Conservation (phyloP, 2,329 filamentous ascomycete species). For the Colletotrichum aenigma region DNA sequence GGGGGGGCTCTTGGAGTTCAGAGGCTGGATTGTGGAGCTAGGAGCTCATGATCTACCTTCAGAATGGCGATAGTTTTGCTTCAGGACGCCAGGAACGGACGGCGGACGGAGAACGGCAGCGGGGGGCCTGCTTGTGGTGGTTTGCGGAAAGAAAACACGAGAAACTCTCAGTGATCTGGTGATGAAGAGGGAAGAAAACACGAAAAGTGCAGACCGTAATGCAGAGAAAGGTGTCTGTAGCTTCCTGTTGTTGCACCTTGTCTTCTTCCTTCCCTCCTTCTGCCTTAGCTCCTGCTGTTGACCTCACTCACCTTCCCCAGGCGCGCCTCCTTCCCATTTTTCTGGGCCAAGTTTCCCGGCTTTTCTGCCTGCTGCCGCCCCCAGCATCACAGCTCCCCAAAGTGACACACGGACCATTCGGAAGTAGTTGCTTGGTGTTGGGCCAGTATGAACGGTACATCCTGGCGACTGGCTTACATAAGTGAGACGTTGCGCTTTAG, state of each 20-base stretch:
- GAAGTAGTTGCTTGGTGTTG: background rate
- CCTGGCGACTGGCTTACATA: background rate
- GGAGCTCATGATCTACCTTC: slow-evolving; percentile 21
- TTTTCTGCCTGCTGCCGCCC: background rate
- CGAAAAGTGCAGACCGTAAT: background rate
- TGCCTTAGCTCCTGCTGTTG: background rate
- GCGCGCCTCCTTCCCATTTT: background rate
- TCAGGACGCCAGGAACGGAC: background rate
- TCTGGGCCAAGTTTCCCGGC: background rate
- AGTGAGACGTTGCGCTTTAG: background rate
- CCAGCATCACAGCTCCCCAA: background rate
- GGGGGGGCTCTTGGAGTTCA: background rate
- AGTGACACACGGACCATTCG: background rate
- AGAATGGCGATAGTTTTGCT: slow-evolving; percentile 16
- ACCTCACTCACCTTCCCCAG: background rate
- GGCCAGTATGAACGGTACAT: background rate
- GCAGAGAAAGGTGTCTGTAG: background rate
- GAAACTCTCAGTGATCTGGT: background rate
- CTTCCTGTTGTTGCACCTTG: background rate
- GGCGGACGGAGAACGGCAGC: background rate
- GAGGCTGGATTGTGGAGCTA: slow-evolving; percentile 8
- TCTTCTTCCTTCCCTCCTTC: background rate
- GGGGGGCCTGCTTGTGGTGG: background rate
- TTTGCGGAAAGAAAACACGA: background rate
- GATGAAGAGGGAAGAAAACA: background rate